A percentile compares a stretch with the other conserved stretches of the same genome.
phyloP scores from a whole-genome alignment of 1,284 basidiomycete genomes.

The Moesziomyces sp. region DNA sequence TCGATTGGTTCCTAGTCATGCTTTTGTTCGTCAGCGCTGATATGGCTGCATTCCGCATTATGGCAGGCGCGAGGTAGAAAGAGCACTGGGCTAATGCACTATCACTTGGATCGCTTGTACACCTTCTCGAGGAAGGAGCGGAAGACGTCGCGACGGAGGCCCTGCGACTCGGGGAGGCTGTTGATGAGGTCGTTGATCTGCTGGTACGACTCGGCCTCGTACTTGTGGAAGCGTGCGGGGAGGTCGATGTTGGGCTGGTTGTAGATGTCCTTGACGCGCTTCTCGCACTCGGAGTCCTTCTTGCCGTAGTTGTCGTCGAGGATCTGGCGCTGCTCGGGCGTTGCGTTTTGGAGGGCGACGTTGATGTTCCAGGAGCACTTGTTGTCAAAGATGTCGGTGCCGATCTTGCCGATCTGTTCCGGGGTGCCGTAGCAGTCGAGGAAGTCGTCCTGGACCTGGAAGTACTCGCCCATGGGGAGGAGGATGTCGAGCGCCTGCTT shows the following conservation, averaged over 20 bases:
- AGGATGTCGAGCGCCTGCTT: constrained; percentile 84
- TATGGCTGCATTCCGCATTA: background rate
- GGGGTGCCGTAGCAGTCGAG: constrained; percentile 91
- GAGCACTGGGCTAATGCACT: no score
- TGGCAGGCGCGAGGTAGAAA: no score
- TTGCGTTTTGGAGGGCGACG: constrained; percentile 79
- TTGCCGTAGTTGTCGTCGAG: constrained; percentile 84
- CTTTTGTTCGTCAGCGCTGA: background rate
- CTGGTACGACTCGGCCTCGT: constrained; percentile 81
- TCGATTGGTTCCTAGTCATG: background rate
- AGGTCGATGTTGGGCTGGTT: constrained; percentile 77
- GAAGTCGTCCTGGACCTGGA: constrained; percentile 98
- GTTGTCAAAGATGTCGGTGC: constrained; percentile 98
- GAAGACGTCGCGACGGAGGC: constrained; percentile 83
- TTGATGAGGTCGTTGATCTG: constrained; percentile 63
- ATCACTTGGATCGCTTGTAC: constrained; percentile 74
- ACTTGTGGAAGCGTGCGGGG: constrained; percentile 75
- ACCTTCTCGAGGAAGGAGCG: constrained; percentile 87
- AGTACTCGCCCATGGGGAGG: constrained; percentile 94
- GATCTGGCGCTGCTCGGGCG: constrained; percentile 73
- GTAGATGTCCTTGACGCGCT: constrained; percentile 81
- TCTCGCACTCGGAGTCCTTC: constrained; percentile 77
- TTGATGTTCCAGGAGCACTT: constrained; percentile 99
- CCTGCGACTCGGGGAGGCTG: constrained; percentile 54
- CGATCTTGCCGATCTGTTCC: constrained; percentile 94